These are phyloP conservation scores for Eutrema salsugineum DNA, from an alignment of 441 rosid genomes.

Conservation along the genomic window DNA sequence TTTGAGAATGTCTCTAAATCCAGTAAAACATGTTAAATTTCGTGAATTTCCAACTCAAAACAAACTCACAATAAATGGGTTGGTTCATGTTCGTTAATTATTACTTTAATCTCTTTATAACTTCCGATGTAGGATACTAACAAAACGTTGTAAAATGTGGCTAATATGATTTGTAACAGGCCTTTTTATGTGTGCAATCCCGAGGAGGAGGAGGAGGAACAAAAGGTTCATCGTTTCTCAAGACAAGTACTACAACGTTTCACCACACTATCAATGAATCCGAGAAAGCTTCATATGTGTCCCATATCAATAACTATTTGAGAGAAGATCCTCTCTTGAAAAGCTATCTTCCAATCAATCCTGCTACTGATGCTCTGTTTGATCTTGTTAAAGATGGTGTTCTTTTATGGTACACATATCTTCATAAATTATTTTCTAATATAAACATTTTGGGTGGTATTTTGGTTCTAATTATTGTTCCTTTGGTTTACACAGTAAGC, in stretches of 20 bases:
- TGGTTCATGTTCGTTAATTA: not conserved
- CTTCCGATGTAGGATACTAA: not conserved
- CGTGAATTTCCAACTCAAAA: too few relatives aligned
- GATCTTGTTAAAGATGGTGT: slow-evolving; percentile 84
- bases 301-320: slow-evolving; percentile 69
- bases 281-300: slow-evolving; percentile 75
- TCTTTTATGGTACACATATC: slow-evolving; percentile 68
- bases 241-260: slow-evolving; percentile 73
- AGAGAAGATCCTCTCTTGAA: slow-evolving; percentile 71
- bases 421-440: not conserved
- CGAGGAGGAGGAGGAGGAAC: not conserved
- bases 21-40: not conserved
- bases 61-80: too few relatives aligned
- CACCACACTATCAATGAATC: slow-evolving; percentile 69
- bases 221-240: slow-evolving; percentile 58
- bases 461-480: not conserved
- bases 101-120: not conserved
- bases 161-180: not conserved
- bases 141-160: not conserved
- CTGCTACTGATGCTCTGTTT: slow-evolving; percentile 59
- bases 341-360: slow-evolving; percentile 65
- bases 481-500: slow-evolving; percentile 58
- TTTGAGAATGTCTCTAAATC: not conserved
- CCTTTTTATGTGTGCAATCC: not conserved
- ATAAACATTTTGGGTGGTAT: not conserved